phyloP scores from a whole-genome alignment of 768 basidiomycete genomes.

The Suillus alpinus region DNA sequence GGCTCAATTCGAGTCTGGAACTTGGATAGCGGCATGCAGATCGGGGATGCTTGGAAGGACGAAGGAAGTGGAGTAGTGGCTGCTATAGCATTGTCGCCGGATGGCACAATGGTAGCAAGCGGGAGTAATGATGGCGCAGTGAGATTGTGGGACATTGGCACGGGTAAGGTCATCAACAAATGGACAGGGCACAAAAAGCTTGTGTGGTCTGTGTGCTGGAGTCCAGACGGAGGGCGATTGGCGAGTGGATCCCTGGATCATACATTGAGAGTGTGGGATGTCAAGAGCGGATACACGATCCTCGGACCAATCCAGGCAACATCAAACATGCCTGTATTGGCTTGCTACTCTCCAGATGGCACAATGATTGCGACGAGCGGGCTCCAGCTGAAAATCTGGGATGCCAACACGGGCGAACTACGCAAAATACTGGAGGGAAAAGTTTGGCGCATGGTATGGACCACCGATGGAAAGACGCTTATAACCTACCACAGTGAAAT shows the following conservation, averaged over 20 bases:
- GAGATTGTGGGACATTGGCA: not conserved
- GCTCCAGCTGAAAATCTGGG: not conserved
- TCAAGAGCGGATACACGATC: not conserved
- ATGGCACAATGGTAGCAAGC: not conserved
- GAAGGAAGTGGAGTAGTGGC: not conserved
- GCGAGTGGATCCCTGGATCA: not conserved
- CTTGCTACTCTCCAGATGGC: not conserved
- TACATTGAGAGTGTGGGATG: not conserved
- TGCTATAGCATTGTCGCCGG: not conserved
- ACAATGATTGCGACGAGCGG: not conserved
- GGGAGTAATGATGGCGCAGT: not conserved
- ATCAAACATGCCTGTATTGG: not conserved
- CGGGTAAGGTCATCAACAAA: not conserved
- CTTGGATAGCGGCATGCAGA: not conserved
- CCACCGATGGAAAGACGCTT: not conserved
- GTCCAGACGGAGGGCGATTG: not conserved
- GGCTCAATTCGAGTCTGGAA: not conserved
- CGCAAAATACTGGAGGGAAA: not conserved
- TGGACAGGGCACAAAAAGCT: not conserved
- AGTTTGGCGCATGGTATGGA: not conserved
- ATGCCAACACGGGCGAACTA: not conserved
- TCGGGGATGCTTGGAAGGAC: not conserved
- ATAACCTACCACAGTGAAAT: not conserved
- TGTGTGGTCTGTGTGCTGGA: not conserved
- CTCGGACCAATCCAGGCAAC: not conserved